Evolutionary conservation across 179 eudicot species (phyloP).

Genomic region (Spergularia azorica): DNA sequence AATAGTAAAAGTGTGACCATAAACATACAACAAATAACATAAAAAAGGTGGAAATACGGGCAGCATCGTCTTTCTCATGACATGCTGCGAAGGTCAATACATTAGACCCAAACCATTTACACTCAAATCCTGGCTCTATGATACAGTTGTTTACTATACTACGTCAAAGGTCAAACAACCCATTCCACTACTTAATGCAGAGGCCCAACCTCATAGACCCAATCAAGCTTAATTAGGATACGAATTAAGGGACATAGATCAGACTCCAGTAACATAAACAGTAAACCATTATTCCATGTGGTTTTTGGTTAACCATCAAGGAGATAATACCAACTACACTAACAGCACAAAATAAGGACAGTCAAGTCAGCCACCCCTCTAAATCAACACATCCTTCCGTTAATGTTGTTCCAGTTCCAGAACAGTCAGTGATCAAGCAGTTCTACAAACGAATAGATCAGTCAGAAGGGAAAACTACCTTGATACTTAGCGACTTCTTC

Average conservation of each 20-base stretch:
- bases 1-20: no score
- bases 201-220: no score
- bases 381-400: neutral
- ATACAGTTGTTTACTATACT: no score
- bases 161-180: no score
- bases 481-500: slow-evolving; percentile 85
- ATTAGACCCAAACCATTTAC: no score
- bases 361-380: neutral
- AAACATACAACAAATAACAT: no score
- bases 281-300: neutral
- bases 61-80: no score
- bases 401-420: neutral
- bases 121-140: no score
- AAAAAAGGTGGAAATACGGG: no score
- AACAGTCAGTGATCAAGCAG: neutral
- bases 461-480: slow-evolving; percentile 43
- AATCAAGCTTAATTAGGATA: no score
- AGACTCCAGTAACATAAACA: neutral
- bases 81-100: no score
- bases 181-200: no score
- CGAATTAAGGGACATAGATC: neutral
- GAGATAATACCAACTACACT: neutral
- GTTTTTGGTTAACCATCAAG: neutral
- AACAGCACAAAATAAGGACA: neutral
- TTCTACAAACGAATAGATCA: neutral